These are phyloP conservation scores for Chrysochromulina tobinii DNA, from an alignment of 78 protist genomes.

Conservation along the genomic window DNA sequence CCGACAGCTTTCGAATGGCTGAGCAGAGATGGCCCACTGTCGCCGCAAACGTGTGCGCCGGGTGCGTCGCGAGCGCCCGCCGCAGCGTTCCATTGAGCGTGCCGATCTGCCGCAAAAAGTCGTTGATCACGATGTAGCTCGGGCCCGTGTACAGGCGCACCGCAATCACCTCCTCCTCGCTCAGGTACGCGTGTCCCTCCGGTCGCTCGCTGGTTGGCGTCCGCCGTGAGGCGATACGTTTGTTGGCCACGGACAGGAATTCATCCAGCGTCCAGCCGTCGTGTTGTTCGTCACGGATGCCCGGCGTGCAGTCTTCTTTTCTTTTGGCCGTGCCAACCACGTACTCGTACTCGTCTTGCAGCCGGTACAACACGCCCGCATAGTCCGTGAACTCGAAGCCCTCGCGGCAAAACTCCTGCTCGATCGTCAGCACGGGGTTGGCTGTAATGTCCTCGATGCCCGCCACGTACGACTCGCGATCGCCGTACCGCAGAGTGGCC, in stretches of 20 bases:
- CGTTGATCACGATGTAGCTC: slow-evolving; percentile 2
- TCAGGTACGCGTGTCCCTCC: neutral
- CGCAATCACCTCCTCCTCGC: slow-evolving; percentile 4
- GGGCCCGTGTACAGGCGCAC: slow-evolving; percentile 33
- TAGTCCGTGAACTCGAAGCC: neutral
- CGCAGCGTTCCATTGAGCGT: neutral
- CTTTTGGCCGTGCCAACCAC: neutral
- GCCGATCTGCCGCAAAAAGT: neutral
- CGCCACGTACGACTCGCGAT: neutral
- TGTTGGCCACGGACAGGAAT: neutral
- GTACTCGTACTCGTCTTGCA: neutral
- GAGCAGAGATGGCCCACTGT: neutral
- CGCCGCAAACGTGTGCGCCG: neutral
- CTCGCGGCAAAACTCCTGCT: neutral
- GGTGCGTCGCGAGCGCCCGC: neutral
- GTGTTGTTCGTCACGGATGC: neutral
- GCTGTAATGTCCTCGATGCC: neutral
- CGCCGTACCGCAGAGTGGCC: neutral
- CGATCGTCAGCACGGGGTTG: slow-evolving; percentile 12
- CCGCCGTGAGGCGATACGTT: neutral
- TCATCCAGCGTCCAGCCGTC: neutral
- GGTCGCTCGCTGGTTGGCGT: neutral
- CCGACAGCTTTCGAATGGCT: slow-evolving; percentile 19
- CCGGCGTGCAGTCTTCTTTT: neutral
- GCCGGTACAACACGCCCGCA: neutral